A percentile compares a stretch with the other conserved stretches of the same genome.
These are phyloP conservation scores for Auriculariales sp. DNA, from an alignment of 768 basidiomycete species.

Conservation along the genomic window DNA sequence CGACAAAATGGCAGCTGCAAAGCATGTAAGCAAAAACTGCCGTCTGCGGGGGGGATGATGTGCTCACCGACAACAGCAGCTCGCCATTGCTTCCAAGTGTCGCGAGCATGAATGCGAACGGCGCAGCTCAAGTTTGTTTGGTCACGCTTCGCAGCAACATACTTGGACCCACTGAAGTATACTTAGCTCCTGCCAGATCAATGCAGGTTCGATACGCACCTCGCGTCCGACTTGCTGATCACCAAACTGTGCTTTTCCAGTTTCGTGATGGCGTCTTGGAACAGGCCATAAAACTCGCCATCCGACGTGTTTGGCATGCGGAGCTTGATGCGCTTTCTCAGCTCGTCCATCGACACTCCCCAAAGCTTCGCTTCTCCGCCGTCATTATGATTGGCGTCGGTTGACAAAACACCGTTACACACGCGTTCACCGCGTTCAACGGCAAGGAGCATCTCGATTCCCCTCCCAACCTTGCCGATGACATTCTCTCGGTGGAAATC, in stretches of 20 bases:
- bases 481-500: conserved; percentile 61
- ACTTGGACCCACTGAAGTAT: too few species aligned
- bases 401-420: conserved; percentile 47
- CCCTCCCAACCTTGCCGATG: conserved; percentile 62
- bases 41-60: conserved; percentile 1
- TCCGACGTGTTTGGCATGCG: neutral
- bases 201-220: conserved; percentile 31
- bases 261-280: conserved; percentile 66
- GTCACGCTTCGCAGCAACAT: conserved; percentile 59
- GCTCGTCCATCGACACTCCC: conserved; percentile 47
- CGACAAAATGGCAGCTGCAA: conserved; percentile 14
- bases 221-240: conserved; percentile 44
- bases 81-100: conserved; percentile 58
- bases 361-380: conserved; percentile 64
- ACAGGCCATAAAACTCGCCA: conserved; percentile 50
- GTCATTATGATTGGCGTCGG: conserved; percentile 24
- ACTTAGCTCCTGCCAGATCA: too few species aligned
- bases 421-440: conserved; percentile 47
- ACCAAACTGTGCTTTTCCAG: conserved; percentile 62
- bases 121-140: conserved; percentile 53
- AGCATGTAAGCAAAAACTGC: conserved; percentile 14
- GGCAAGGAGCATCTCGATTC: conserved; percentile 49
- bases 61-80: conserved; percentile 43
- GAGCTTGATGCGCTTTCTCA: conserved; percentile 26
- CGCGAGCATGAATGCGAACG: conserved; percentile 47